Base-by-base conservation (phyloP, 768 basidiomycete genomes). In the Boletales sp. region DNA sequence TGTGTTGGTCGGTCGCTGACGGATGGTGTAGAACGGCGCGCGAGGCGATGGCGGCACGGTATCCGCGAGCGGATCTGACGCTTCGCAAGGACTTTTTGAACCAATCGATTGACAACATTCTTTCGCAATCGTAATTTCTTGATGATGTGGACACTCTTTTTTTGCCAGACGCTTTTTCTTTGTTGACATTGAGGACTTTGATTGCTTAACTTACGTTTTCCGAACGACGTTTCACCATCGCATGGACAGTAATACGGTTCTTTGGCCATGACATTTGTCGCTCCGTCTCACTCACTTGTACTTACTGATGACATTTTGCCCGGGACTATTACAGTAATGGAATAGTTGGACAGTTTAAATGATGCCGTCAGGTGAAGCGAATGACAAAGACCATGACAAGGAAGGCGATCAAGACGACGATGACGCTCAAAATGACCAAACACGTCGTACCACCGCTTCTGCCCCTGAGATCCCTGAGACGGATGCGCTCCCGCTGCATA, bases 391-490 rank as follows among this genome's bases (percentile, higher is more conserved):
- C 80, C 80, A 86, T 88, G 14, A 86, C 31, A 44, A 86, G 59
- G 56, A 88, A 96, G 8, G 88, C 70, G 15, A 87, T 61, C 11
- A 82, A 57, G 3, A 92, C 94, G 5, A 80, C 74, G 3, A 87
- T 11, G 8, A 95, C 67, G 43, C 85, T 76, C 25, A 77, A 74
- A 2, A 90, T 52, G 9, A 81, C 77, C 62, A 90, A 60, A 64
- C 90, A 91, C 1, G 88, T 92, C 56, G 87, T 90, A 14, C 79
- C 72, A 25, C 82, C 70, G 38, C 82, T 83, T 72, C 81, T 87
- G 19, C 77, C 79, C 4, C 78, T 69, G 39, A 87, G 80, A 52
- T 81, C 80, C 49, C 82, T 70, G 50, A 91, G 64, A 47, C 84
- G 73, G 31, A 74, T 52, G 13, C 86, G 74, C 63, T 88, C 81